phyloP scores from a whole-genome alignment of 108 stramenopile species.

The Cyclostephanos invisitatus region DNA sequence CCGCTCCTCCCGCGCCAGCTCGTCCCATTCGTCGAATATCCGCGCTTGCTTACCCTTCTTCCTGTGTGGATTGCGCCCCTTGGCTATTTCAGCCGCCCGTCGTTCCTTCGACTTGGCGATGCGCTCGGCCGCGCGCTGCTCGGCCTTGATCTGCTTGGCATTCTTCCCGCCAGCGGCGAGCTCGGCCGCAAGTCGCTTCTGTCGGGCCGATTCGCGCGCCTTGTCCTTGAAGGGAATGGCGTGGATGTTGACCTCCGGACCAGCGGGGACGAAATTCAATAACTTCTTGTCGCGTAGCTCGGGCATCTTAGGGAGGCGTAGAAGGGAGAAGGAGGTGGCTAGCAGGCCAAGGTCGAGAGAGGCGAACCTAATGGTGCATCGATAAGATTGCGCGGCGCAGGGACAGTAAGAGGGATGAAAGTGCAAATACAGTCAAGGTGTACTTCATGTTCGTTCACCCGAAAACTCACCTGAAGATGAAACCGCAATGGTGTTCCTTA shows the following conservation, averaged over 20 bases:
- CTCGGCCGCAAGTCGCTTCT: slow-evolving; percentile 84
- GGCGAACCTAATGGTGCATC: slow-evolving; percentile 63
- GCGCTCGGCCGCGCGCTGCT: slow-evolving; percentile 78
- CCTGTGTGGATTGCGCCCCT: slow-evolving; percentile 90
- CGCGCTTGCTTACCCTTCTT: slow-evolving; percentile 85
- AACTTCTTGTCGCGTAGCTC: slow-evolving; percentile 81
- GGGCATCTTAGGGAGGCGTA: slow-evolving; percentile 97
- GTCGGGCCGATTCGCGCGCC: slow-evolving; percentile 85
- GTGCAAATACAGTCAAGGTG: not conserved
- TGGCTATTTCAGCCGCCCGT: slow-evolving; percentile 62
- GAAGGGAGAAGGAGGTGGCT: slow-evolving; percentile 89
- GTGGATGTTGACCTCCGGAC: slow-evolving; percentile 80
- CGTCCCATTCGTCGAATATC: slow-evolving; percentile 98
- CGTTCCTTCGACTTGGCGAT: slow-evolving; percentile 60
- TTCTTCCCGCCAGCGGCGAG: slow-evolving; percentile 89
- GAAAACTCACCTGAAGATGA: slow-evolving; percentile 81
- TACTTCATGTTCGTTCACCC: not conserved
- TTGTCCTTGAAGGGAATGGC: slow-evolving; percentile 90
- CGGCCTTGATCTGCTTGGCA: slow-evolving; percentile 89
- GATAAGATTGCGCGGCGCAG: not conserved
- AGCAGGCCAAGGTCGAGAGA: slow-evolving; percentile 88
- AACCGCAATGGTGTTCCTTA: slow-evolving; percentile 92
- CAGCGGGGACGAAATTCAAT: slow-evolving; percentile 74
- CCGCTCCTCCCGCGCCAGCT: slow-evolving; percentile 95
- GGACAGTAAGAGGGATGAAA: not conserved